Base-by-base conservation (phyloP, 352 stramenopile species). In the Thraustochytrium striatum region DNA sequence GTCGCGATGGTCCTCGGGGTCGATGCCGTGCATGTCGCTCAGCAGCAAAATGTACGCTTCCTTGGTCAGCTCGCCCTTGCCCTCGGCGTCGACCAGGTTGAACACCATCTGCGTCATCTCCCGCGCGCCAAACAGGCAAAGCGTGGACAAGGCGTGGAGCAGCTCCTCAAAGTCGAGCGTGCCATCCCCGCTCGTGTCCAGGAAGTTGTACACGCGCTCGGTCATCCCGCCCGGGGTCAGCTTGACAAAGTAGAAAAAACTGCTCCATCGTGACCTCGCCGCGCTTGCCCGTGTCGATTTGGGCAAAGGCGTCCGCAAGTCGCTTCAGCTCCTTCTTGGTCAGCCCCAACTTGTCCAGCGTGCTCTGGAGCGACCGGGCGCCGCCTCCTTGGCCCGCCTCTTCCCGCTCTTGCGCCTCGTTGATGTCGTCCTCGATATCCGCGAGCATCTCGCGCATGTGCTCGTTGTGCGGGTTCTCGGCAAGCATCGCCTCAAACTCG, bases 121-220 rank as follows among this genome's bases (percentile, higher is more conserved):
- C 13, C 35, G 25, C 11, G 69, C n/a, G 2, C 69, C 69, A 69
- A 79, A 79, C 69, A 79, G 39, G 57, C 69, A 73, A 62, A 79
- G 28, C 36, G 69, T 79, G 25, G 9, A 38, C n/a, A 79, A 3
- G 25, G 69, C 69, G 21, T 79, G 47, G 2, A 79, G n/a, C 1
- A 79, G 55, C 69, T 79, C 69, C 33, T 50, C 35, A 53, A 79
- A 79, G 53, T 79, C 69, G 30, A 79, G 43, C 13, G 7, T 69
- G 28, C 69, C 69, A 5, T 79, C 28, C 25, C 69, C 69, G 39
- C 69, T 79, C n/a, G 38, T 16, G 36, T 79, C 69, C 38, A 79
- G 55, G 39, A 79, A 79, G 7, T 8, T 9, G 38, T 72, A 79
- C 1, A 79, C 39, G 30, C 69, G 44, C 47, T n/a, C 16, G 13